Evolutionary conservation across 2,329 filamentous ascomycete genomes (phyloP).

Genomic region (Pseudomassariella vexata): DNA sequence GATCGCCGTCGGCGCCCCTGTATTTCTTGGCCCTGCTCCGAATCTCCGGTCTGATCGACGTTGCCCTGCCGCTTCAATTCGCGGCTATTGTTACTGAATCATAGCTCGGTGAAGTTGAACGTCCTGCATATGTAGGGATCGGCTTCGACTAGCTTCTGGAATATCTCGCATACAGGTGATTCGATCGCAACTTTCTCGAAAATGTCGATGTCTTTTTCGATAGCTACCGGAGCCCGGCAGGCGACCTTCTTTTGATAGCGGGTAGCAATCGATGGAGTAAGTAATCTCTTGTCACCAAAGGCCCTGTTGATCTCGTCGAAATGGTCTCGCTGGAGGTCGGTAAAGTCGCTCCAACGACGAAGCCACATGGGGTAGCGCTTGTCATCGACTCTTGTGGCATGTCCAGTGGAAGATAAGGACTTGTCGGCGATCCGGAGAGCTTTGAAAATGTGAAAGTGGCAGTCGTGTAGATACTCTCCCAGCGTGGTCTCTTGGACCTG

Average conservation of each 20-base stretch:
- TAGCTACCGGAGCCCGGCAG: constrained; percentile 2
- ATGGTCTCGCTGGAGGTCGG: constrained; percentile 5
- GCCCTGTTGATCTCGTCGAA: constrained; percentile 10
- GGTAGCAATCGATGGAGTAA: constrained; percentile 7
- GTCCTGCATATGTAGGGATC: constrained; percentile 5
- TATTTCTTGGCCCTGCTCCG: constrained; percentile 4
- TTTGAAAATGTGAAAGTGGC: constrained; percentile 10
- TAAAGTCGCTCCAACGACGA: constrained; percentile 11
- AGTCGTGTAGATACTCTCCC: constrained; percentile 12
- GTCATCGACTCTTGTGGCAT: constrained; percentile 11
- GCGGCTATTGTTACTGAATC: constrained; percentile 9
- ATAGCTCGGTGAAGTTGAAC: constrained; percentile 6
- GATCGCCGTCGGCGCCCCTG: constrained; percentile 6
- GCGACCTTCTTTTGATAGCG: background rate
- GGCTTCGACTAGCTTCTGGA: constrained; percentile 4
- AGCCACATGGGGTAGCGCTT: constrained; percentile 15
- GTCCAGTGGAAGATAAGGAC: constrained; percentile 6
- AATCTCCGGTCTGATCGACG: background rate
- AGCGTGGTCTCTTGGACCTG: constrained; percentile 11
- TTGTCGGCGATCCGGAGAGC: constrained; percentile 7
- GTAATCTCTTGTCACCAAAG: constrained; percentile 9
- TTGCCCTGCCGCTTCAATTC: constrained; percentile 4
- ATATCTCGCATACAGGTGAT: constrained; percentile 8
- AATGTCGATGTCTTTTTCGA: constrained; percentile 2
- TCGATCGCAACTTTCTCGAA: constrained; percentile 7